These are phyloP conservation scores for Austropuccinia psidii DNA, from an alignment of 1,284 basidiomycete species.

Conservation along the genomic window DNA sequence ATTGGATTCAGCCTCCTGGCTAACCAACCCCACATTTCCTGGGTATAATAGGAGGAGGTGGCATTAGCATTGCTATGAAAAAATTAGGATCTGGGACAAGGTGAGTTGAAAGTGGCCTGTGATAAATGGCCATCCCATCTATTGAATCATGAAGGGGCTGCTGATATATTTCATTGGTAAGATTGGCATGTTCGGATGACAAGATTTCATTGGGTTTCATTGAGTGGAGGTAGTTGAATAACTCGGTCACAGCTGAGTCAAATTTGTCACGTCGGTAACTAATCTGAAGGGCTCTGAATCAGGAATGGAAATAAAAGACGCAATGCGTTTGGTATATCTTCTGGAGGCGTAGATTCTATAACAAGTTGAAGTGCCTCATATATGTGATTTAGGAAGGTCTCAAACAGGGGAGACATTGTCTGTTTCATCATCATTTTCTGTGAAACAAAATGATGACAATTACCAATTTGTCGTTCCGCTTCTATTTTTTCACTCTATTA, in stretches of 20 bases:
- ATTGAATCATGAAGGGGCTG: slow-evolving; percentile 61
- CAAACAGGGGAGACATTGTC: slow-evolving; percentile 58
- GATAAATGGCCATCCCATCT: slow-evolving; percentile 23
- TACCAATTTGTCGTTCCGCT: no score
- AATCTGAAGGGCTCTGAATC: slow-evolving; percentile 57
- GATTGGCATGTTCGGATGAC: slow-evolving; percentile 62
- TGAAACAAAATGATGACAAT: no score
- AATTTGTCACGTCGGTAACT: slow-evolving; percentile 53
- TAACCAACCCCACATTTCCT: no score
- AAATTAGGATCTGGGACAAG: slow-evolving; percentile 24
- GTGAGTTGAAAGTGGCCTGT: slow-evolving; percentile 2
- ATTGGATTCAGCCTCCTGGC: background rate
- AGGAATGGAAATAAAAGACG: slow-evolving; percentile 5
- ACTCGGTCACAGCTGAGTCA: slow-evolving; percentile 37
- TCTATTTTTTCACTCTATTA: no score
- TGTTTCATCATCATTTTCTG: slow-evolving; percentile 41
- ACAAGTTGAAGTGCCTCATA: slow-evolving; percentile 73
- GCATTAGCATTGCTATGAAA: slow-evolving; percentile 20
- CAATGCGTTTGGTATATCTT: slow-evolving; percentile 56
- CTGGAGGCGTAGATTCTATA: slow-evolving; percentile 62
- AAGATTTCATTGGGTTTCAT: slow-evolving; percentile 58
- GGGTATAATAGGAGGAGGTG: background rate
- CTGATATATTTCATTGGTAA: slow-evolving; percentile 73
- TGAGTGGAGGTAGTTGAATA: slow-evolving; percentile 47
- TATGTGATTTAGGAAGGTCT: slow-evolving; percentile 72